Conservation (phyloP, 805 yeast species). For the Kodamaea kaohsiungensis region DNA sequence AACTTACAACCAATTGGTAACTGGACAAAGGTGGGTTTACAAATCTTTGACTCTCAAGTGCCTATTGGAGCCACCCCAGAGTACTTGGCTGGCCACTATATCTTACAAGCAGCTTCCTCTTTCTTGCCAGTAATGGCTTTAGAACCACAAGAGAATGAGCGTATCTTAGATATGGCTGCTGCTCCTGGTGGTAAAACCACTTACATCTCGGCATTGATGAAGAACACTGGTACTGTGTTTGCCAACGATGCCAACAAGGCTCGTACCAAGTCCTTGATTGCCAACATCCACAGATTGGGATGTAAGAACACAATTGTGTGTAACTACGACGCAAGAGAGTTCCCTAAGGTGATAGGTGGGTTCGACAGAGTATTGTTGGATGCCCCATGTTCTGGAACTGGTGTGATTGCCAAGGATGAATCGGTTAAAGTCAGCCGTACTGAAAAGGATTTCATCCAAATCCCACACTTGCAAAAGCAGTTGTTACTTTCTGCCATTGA, state of each 20-base stretch:
- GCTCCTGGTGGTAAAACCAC: slow-evolving; percentile 99
- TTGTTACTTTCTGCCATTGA: slow-evolving; percentile 92
- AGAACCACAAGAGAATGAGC: slow-evolving; percentile 95
- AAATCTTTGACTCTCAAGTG: slow-evolving; percentile 97
- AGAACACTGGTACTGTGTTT: slow-evolving; percentile 94
- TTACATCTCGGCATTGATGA: slow-evolving; percentile 92
- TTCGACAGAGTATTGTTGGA: slow-evolving; percentile 92
- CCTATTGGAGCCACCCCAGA: slow-evolving; percentile 99
- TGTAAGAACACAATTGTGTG: slow-evolving; percentile 96
- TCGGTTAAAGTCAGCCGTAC: slow-evolving; percentile 91
- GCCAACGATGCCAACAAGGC: slow-evolving; percentile 98
- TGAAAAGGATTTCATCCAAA: slow-evolving; percentile 93
- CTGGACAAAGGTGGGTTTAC: slow-evolving; percentile 98
- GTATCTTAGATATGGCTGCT: slow-evolving; percentile 97
- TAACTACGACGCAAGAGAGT: slow-evolving; percentile 97
- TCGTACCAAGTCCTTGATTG: slow-evolving; percentile 93
- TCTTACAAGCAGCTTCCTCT: slow-evolving; percentile 97
- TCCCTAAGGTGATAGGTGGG: slow-evolving; percentile 97
- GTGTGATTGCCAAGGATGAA: slow-evolving; percentile 97
- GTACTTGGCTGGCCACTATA: slow-evolving; percentile 96
- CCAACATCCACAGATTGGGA: slow-evolving; percentile 95
- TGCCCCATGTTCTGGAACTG: slow-evolving; percentile 99
- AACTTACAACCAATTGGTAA: slow-evolving; percentile 95
- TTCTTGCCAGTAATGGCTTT: slow-evolving; percentile 97
- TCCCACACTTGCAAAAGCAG: slow-evolving; percentile 96